A percentile compares a stretch with the other conserved stretches of the same genome.
Conservation (phyloP, 768 basidiomycete genomes). For the Boletus rex-veris region DNA sequence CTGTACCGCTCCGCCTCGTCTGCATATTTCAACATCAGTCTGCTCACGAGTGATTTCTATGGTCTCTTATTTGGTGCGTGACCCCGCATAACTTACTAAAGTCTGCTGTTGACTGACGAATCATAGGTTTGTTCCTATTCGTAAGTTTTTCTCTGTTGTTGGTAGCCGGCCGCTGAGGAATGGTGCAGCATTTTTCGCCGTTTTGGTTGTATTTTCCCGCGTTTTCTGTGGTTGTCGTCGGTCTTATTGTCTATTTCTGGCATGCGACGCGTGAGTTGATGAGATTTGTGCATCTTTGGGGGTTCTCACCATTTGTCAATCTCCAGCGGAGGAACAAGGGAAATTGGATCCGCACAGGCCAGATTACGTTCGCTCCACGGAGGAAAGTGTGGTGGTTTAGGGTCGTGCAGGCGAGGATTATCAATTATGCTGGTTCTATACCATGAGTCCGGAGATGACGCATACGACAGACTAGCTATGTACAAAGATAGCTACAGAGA, state of each 20-base stretch:
- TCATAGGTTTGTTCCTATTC: slow-evolving; percentile 49
- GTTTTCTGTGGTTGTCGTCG: slow-evolving; percentile 64
- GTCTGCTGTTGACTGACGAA: slow-evolving; percentile 3
- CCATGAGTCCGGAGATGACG: neutral
- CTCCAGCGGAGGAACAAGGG: slow-evolving; percentile 71
- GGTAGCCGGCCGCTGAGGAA: neutral
- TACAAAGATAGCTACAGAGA: slow-evolving; percentile 12
- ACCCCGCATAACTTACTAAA: neutral
- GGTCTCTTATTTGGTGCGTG: slow-evolving; percentile 67
- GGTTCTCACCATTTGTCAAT: slow-evolving; percentile 7
- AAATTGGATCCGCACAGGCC: slow-evolving; percentile 57
- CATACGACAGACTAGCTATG: neutral
- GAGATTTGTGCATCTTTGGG: neutral
- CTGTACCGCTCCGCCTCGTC: slow-evolving; percentile 84
- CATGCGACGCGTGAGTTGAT: slow-evolving; percentile 65
- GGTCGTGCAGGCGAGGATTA: neutral
- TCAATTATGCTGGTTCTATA: neutral
- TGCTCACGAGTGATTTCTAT: slow-evolving; percentile 87
- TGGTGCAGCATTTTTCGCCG: slow-evolving; percentile 65
- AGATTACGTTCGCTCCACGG: slow-evolving; percentile 44
- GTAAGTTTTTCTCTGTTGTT: slow-evolving; percentile 31
- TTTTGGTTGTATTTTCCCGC: slow-evolving; percentile 90
- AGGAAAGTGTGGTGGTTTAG: slow-evolving; percentile 15
- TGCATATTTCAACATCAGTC: slow-evolving; percentile 78
- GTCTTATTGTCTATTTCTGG: slow-evolving; percentile 87